These are phyloP conservation scores for Starmerella cellae DNA, from an alignment of 805 yeast genomes.

Conservation along the genomic window DNA sequence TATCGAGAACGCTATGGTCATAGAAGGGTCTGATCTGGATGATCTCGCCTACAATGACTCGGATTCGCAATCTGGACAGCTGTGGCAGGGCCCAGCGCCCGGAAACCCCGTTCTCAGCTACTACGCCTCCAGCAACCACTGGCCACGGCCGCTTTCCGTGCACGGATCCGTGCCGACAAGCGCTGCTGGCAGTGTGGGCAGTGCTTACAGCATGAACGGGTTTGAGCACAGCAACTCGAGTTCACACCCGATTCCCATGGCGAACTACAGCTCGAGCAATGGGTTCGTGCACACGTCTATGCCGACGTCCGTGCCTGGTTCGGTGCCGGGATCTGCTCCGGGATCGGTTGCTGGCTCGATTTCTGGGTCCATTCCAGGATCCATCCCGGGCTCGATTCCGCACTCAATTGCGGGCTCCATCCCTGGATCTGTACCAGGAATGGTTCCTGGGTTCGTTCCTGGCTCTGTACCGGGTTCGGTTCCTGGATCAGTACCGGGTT, in stretches of 20 bases:
- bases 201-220: conserved; percentile 1
- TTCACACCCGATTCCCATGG: background rate
- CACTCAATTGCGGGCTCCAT: conserved; percentile 3
- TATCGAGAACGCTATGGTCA: conserved; percentile 20
- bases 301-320: conserved; percentile 2
- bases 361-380: conserved; percentile 5
- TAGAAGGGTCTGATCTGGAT: conserved; percentile 21
- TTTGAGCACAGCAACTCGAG: background rate
- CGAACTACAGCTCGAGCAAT: background rate
- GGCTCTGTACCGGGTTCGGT: background rate
- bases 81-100: conserved; percentile 9
- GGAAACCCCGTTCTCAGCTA: conserved; percentile 13
- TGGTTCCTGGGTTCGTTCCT: conserved; percentile 1
- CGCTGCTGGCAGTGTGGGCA: conserved; percentile 1
- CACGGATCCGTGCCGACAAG: conserved; percentile 9
- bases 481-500: conserved; percentile 3
- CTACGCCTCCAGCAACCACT: conserved; percentile 15
- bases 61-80: background rate
- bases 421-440: conserved; percentile 3
- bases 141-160: conserved; percentile 10
- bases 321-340: conserved; percentile 5
- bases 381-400: conserved; percentile 5
- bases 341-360: conserved; percentile 5
- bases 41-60: conserved; percentile 7
- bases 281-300: background rate